Evolutionary conservation across 2,329 filamentous ascomycete genomes (phyloP).

Genomic region (Arachnomyces sp.): DNA sequence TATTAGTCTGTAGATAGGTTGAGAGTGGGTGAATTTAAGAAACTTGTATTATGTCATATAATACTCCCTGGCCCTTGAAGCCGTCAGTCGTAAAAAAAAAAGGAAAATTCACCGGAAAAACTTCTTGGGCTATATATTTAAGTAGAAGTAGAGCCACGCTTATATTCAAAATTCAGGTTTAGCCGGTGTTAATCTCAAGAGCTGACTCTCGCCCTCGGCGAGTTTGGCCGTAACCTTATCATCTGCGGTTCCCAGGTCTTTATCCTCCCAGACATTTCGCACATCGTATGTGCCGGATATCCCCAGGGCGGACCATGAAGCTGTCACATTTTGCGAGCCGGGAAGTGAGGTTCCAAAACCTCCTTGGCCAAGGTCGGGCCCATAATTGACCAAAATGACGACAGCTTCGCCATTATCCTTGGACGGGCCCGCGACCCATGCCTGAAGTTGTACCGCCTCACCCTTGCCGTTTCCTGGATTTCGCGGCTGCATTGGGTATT

Average conservation of each 20-base stretch:
- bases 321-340: constrained; percentile 16
- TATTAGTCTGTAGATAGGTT: too few relatives aligned
- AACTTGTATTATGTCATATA: too few relatives aligned
- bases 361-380: constrained; percentile 17
- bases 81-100: too few relatives aligned
- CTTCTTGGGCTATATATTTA: too few relatives aligned
- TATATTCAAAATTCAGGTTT: too few relatives aligned
- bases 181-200: not conserved
- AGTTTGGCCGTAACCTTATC: not conserved
- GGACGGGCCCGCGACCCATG: constrained; percentile 21
- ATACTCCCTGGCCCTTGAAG: too few relatives aligned
- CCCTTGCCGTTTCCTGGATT: constrained; percentile 16
- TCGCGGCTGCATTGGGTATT: constrained; percentile 20
- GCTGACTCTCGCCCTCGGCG: not conserved
- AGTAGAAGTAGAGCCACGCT: too few relatives aligned
- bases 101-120: too few relatives aligned
- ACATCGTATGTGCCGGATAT: constrained; percentile 2
- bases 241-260: not conserved
- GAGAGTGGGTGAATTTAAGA: too few relatives aligned
- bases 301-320: constrained; percentile 17
- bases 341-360: constrained; percentile 14
- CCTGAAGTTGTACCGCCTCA: constrained; percentile 18
- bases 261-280: constrained; percentile 1
- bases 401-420: constrained; percentile 10
- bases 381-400: constrained; percentile 21